Evolutionary conservation across 2,329 filamentous ascomycete genomes (phyloP).

Genomic region (Venturia nashicola): DNA sequence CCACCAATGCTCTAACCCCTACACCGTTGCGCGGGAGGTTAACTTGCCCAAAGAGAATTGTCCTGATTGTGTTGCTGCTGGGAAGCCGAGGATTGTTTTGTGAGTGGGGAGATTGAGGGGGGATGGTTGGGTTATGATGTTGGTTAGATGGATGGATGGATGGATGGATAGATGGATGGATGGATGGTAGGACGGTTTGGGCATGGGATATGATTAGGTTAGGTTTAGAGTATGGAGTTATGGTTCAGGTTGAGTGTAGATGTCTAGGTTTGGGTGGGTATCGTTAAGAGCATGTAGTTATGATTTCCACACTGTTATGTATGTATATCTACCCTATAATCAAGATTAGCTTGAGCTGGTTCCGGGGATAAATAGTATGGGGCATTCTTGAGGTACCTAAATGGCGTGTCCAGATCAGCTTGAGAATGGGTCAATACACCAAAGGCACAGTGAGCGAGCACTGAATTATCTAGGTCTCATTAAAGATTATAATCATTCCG

Average conservation of each 20-base stretch:
- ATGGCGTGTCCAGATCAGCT: background rate
- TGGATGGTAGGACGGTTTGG: too few relatives aligned
- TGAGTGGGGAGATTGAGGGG: background rate
- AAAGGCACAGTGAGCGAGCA: background rate
- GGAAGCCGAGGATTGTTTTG: background rate
- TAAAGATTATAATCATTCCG: background rate
- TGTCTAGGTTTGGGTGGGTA: background rate
- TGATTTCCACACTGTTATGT: background rate
- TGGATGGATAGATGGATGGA: background rate
- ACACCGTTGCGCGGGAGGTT: slow-evolving; percentile 47
- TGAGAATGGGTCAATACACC: background rate
- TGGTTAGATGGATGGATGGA: background rate
- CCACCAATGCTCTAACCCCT: slow-evolving; percentile 57
- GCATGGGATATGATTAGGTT: background rate
- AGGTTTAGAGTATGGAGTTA: background rate
- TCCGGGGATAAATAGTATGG: background rate
- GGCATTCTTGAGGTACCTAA: background rate
- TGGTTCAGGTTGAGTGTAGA: background rate
- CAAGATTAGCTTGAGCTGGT: background rate
- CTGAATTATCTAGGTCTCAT: background rate
- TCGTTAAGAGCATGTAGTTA: background rate
- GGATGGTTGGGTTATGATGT: too few relatives aligned
- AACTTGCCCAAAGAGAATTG: slow-evolving; percentile 46
- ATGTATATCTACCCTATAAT: background rate
- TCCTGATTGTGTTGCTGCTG: slow-evolving; percentile 28